Evolutionary conservation across 768 basidiomycete species (phyloP).

Genomic region (Suillus variegatus): DNA sequence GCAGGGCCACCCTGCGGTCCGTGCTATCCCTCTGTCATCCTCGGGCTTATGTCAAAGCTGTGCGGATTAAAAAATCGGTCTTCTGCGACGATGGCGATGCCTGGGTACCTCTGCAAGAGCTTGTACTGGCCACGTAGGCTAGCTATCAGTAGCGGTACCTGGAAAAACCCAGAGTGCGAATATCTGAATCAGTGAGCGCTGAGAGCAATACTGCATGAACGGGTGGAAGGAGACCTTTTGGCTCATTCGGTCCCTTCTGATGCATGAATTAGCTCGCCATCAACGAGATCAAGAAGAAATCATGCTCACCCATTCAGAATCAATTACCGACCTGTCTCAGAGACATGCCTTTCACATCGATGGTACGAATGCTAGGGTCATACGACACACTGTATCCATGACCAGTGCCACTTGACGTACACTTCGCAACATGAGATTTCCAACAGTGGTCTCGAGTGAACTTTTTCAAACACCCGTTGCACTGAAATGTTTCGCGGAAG

Average conservation of each 20-base stretch:
- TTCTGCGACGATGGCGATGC: not conserved
- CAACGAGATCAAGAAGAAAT: not conserved
- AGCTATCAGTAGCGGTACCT: not conserved
- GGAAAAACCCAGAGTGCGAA: not conserved
- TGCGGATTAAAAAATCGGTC: not conserved
- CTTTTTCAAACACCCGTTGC: not conserved
- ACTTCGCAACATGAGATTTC: not conserved
- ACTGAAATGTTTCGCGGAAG: not conserved
- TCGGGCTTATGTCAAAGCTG: not conserved
- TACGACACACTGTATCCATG: not conserved
- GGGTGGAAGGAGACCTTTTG: not conserved
- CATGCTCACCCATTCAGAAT: not conserved
- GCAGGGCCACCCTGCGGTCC: no score
- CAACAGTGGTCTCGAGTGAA: not conserved
- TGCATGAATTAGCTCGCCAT: not conserved
- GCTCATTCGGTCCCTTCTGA: not conserved
- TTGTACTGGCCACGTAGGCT: not conserved
- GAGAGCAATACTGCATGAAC: not conserved
- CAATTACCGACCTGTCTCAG: not conserved
- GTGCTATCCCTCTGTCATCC: not conserved
- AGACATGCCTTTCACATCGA: not conserved
- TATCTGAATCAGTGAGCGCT: not conserved
- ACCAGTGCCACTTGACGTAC: not conserved
- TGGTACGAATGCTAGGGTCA: not conserved
- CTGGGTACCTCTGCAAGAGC: not conserved